These are phyloP conservation scores for Acer saccharum DNA, from an alignment of 345 rosid genomes.

Conservation along the genomic window DNA sequence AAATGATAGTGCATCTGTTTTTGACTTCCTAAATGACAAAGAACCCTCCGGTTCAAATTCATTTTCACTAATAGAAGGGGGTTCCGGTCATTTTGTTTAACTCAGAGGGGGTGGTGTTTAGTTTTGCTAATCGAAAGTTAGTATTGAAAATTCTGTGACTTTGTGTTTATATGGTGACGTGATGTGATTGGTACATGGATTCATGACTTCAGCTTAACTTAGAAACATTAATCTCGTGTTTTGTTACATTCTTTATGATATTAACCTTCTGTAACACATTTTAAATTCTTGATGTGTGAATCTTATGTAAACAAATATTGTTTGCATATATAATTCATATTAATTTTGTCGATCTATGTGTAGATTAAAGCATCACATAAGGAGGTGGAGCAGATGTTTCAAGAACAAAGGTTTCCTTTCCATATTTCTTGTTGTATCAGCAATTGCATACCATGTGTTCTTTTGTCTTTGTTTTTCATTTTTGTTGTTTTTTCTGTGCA, in stretches of 20 bases:
- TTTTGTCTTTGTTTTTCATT: no score
- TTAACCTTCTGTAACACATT: not conserved
- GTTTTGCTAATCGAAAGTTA: not conserved
- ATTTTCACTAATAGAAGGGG: not conserved
- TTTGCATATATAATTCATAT: not conserved
- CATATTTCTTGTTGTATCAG: no score
- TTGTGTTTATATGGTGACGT: not conserved
- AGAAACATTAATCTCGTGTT: no score
- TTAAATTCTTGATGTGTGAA: not conserved
- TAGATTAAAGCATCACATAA: slow-evolving; percentile 77
- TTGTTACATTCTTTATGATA: no score
- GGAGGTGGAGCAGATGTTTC: slow-evolving; percentile 73
- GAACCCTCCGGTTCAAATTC: not conserved
- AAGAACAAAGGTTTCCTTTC: slow-evolving; percentile 67
- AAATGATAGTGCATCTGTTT: not conserved
- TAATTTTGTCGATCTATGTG: slow-evolving; percentile 15
- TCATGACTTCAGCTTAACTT: no score
- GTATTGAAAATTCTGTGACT: not conserved
- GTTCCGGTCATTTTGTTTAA: not conserved
- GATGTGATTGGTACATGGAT: no score
- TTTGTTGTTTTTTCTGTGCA: not conserved
- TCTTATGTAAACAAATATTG: not conserved
- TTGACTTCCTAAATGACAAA: not conserved
- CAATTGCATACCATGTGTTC: no score
- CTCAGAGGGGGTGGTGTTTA: not conserved